These are phyloP conservation scores for Linaria vulgaris DNA, from an alignment of 257 asterid genomes.

Conservation along the genomic window DNA sequence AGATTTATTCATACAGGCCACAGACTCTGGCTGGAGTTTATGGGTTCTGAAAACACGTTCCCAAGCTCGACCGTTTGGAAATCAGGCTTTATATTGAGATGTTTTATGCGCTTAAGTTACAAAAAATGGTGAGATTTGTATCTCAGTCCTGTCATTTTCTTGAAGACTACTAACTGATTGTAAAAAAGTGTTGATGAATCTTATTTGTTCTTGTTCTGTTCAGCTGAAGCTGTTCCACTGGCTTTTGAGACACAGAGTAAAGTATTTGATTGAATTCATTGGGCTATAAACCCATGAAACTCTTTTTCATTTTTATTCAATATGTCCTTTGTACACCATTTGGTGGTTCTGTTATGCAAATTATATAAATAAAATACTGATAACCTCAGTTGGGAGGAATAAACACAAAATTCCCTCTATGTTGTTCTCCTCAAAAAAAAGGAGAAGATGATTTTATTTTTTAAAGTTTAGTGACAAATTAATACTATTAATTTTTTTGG, in stretches of 20 bases:
- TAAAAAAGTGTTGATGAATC: not conserved
- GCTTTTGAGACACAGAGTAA: constrained; percentile 43
- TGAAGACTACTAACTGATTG: not conserved
- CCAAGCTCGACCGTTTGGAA: constrained; percentile 83
- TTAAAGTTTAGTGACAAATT: too few species aligned
- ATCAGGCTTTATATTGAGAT: constrained; percentile 85
- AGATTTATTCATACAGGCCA: constrained; percentile 77
- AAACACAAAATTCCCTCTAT: too few species aligned
- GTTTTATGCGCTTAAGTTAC: constrained; percentile 82
- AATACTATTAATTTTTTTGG: too few species aligned
- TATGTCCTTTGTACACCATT: too few species aligned
- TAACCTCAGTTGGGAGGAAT: too few species aligned
- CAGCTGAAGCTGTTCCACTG: constrained; percentile 83
- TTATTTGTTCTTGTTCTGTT: constrained; percentile 9
- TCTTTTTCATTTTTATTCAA: too few species aligned
- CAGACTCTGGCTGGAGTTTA: constrained; percentile 88
- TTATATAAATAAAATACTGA: too few species aligned
- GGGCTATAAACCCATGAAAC: too few species aligned
- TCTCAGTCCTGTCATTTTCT: not conserved
- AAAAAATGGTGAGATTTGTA: constrained; percentile 64
- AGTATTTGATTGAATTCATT: not conserved
- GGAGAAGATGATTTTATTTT: too few species aligned
- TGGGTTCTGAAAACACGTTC: constrained; percentile 87
- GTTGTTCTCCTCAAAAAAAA: too few species aligned
- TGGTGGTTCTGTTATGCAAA: too few species aligned